Conservation (phyloP, 164 flowering plant genomes). For the Cinnamomum chago region DNA sequence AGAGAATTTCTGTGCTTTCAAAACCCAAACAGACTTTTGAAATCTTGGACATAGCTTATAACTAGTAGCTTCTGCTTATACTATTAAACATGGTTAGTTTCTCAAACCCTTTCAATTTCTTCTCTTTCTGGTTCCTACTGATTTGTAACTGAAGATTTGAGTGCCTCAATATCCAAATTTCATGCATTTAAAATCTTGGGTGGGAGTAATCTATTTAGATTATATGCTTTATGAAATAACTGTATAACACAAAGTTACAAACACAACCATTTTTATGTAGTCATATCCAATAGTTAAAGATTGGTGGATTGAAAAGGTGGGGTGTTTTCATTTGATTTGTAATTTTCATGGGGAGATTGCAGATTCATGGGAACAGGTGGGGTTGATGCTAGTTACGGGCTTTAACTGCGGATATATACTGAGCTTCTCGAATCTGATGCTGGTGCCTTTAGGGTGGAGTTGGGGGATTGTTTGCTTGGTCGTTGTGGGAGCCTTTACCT, state of each 20-base stretch:
- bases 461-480: constrained; percentile 43
- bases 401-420: constrained; percentile 52
- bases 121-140: no score
- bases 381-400: constrained; percentile 38
- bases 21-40: no score
- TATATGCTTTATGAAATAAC: no score
- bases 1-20: no score
- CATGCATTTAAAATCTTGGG: background rate
- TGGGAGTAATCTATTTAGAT: background rate
- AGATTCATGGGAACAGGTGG: constrained; percentile 70
- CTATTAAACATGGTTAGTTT: no score
- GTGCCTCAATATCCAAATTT: background rate
- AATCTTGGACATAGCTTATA: no score
- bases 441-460: constrained; percentile 57
- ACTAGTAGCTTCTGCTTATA: no score
- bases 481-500: constrained; percentile 28
- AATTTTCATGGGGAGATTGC: background rate
- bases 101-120: no score
- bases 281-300: background rate
- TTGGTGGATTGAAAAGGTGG: no score
- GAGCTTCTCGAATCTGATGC: constrained; percentile 43
- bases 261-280: background rate
- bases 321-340: background rate
- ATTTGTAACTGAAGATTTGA: no score
- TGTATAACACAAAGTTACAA: no score